Base-by-base conservation (phyloP, 2,329 filamentous ascomycete species). In the Sporothrix globosa region DNA sequence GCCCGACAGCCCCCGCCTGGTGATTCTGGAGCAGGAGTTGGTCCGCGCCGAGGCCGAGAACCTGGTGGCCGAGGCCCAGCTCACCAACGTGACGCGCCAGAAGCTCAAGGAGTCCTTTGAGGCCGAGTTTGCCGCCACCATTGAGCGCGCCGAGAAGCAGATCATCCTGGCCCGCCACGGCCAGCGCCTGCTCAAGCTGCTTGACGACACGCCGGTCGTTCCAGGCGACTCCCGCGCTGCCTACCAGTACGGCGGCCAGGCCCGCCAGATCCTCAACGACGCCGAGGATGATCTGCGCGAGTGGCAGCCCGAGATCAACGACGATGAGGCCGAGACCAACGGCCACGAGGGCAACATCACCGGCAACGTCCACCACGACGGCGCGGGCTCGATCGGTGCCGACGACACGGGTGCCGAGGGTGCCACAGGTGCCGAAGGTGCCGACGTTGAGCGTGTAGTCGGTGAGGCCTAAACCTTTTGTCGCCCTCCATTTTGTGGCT, bases 71-170 rank as follows among this genome's bases (percentile, higher is more conserved):
- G 96, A 99, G 82, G 96, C 96, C 27, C 96, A 99, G 81, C 85
- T 99, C 79, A 95, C 92, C 77, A 99, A 99, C 80, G 89, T 97
- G 75, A 98, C 96, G 48, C 92, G 96, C 71, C 92, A 96, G 81
- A 98, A 97, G 82, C 86, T 99, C 82, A 97, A 97, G 82, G 92
- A 97, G 81, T 92, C 96, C 30, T 98, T 95, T 78, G 92, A 94
- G 74, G 81, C 92, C 72, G 93, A 98, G 79, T 92, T 97, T 74
- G 88, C 91, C 19, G 93, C 94, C 71, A 92, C 93, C 24, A 97
- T 99, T 76, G 96, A 99, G 84, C 91, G 95, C 44, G 93, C 93
- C 30, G 96, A 98, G 84, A 98, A 98, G 83, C 96, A 99, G 79
- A 92, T 95, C 76, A 92, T 99, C 72, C 87, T 99, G 19, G 95